Evolutionary conservation across 495 filamentous ascomycete genomes (phyloP).

Genomic region (Aspergillus sparsus): DNA sequence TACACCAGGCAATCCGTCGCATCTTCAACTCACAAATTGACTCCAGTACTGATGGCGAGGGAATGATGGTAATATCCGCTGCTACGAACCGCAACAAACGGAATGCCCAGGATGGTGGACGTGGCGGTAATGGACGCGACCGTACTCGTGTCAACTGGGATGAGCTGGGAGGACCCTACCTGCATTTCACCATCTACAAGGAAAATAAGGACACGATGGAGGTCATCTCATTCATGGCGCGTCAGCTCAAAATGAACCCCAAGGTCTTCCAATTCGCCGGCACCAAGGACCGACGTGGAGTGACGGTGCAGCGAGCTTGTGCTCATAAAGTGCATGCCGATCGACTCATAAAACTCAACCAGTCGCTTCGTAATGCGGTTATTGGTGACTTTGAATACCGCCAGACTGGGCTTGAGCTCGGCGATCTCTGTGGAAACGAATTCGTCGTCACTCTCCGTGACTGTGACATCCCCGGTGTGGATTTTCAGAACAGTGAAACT

Average conservation of each 20-base stretch:
- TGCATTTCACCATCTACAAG: slow-evolving; percentile 95
- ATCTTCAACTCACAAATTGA: slow-evolving; percentile 70
- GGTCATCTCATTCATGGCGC: slow-evolving; percentile 69
- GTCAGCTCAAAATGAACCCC: slow-evolving; percentile 64
- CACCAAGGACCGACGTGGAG: slow-evolving; percentile 90
- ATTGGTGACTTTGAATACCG: slow-evolving; percentile 78
- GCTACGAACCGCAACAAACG: slow-evolving; percentile 45
- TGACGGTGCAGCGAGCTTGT: slow-evolving; percentile 82
- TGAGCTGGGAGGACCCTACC: slow-evolving; percentile 71
- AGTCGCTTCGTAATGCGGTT: slow-evolving; percentile 59
- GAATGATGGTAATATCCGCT: slow-evolving; percentile 60
- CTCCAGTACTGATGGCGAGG: slow-evolving; percentile 58
- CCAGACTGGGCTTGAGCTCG: slow-evolving; percentile 69
- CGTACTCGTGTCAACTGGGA: slow-evolving; percentile 53
- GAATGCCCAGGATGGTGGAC: slow-evolving; percentile 32
- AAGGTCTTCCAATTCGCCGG: slow-evolving; percentile 82
- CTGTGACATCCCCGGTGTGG: slow-evolving; percentile 61
- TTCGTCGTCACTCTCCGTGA: slow-evolving; percentile 89
- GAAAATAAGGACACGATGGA: slow-evolving; percentile 99
- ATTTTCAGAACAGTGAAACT: slow-evolving; percentile 39
- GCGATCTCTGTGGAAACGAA: slow-evolving; percentile 84
- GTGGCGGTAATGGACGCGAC: slow-evolving; percentile 25
- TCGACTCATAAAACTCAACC: slow-evolving; percentile 63
- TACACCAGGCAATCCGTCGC: slow-evolving; percentile 66
- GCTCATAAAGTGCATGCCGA: slow-evolving; percentile 64